Evolutionary conservation across 2,329 filamentous ascomycete genomes (phyloP), one percentile per base, ranked within the genome.

Genomic region (Penicillium sp.): DNA sequence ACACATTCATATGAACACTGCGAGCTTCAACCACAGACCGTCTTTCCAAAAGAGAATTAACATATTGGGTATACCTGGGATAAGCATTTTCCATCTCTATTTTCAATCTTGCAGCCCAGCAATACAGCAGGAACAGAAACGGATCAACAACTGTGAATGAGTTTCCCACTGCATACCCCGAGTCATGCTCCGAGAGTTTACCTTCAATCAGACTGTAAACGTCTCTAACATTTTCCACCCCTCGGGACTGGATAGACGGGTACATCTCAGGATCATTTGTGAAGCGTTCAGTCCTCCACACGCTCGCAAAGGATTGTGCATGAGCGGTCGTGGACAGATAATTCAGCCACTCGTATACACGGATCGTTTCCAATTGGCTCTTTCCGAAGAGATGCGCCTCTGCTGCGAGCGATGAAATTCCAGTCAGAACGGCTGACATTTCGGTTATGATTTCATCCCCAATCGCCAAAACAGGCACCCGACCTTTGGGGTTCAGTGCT

Each of bases 371-470:
- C 2, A 72, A 24, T 0, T 54, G 54, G 1, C 63, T 69, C 23
- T 48, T 56, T 9, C 72, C 72, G 21, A 73, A 37, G 18, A 75
- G 50, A 6, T 68, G 53, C 7, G 54, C 52, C 2, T 68, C 59
- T 1, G 70, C 68, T 3, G 46, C 62, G 2, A 75, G 61, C 2
- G 67, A 61, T 3, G 70, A 63, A 34, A 75, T 68, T 7, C 59
- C 61, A 4, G 69, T 73, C 8, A 64, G 46, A 23, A 76, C 65
- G 1, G 72, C 70, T 0, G 36, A 37, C 21, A 37, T 36, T 86
- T 85, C 55, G 86, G 87, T 1, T 81, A 93, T 36, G 85, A 77
- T 51, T 75, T 75, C 57, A 72, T 77, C 33, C 69, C 67, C 58
- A 76, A 77, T 60, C 73, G 76, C 43, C 70, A 75, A 53, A 72